Evolutionary conservation across 768 basidiomycete species (phyloP), one percentile per base, ranked within the genome.

Genomic region (Boletus pseudo-olivaceus): DNA sequence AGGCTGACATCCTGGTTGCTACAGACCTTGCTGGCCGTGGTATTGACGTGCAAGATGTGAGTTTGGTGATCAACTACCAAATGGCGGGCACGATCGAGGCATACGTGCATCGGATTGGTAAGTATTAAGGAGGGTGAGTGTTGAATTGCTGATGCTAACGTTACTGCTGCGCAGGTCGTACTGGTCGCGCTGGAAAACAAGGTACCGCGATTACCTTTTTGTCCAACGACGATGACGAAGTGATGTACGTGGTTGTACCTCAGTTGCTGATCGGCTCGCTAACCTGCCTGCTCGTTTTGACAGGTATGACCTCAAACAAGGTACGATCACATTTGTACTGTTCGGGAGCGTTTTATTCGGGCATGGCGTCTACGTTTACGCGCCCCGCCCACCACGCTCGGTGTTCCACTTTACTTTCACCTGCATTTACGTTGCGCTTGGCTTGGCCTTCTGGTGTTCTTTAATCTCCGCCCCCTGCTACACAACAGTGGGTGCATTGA

Each of bases 1-100:
- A 93, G 49, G 79, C 88, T 19, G 87, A 94, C 67, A 81, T 98
- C 20, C 79, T 99, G 8, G 96, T 99, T 32, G 97, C 97, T 1
- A 99, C 97, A 5, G 97, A 99, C 72, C 78, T 99, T 41, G 97
- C 97, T 39, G 97, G 97, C 42, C 90, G 97, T 65, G 97, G 97
- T 80, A 98, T 98, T 71, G 97, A 99, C 72, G 96, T 99, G 12
- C 91, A 93, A 56, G 94, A 98, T 68, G 97, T 98, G 56, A 89
- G 85, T 56, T 77, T 97, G 47, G 96, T 98, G 58, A 85, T 98
- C 78, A 98, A 98, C 72, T 99, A 85, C 80, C 93, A 97, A 75
- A 98, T 98, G 96, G 84, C 94, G 6, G 84, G 82, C 62, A 92
- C 89, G 20, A 98, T 99, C 72, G 97, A 99, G 72, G 93, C 88